These are phyloP conservation scores for Colletotrichum limetticola DNA, from an alignment of 2,329 filamentous ascomycete genomes.

Conservation along the genomic window DNA sequence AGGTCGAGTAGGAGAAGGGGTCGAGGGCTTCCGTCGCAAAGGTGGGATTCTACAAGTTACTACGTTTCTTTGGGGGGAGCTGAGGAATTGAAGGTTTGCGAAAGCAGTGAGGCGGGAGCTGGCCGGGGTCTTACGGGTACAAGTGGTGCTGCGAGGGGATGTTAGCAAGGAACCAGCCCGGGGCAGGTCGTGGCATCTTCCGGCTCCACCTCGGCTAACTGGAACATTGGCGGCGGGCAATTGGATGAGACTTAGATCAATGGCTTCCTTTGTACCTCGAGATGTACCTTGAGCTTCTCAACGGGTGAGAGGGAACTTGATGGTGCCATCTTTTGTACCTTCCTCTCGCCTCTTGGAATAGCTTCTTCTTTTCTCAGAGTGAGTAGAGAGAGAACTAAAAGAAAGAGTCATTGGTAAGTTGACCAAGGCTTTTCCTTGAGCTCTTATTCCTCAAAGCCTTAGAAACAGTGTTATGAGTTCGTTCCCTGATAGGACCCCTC, in stretches of 20 bases:
- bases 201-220: constrained; percentile 31
- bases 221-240: not conserved
- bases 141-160: not conserved
- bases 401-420: not conserved
- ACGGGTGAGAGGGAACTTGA: not conserved
- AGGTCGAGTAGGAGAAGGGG: constrained; percentile 6
- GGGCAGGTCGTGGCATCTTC: not conserved
- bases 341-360: not conserved
- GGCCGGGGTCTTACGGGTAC: constrained; percentile 19
- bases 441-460: not conserved
- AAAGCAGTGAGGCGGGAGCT: constrained; percentile 24
- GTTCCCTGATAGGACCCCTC: not conserved
- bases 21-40: constrained; percentile 28
- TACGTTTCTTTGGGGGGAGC: not conserved
- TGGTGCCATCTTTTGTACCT: not conserved
- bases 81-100: constrained; percentile 32
- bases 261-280: not conserved
- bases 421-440: not conserved
- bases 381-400: not conserved
- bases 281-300: not conserved
- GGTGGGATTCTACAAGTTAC: constrained; percentile 13
- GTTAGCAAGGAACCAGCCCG: constrained; percentile 11
- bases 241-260: not conserved
- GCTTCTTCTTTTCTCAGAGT: not conserved
- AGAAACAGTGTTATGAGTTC: not conserved